Evolutionary conservation across 1,284 basidiomycete genomes (phyloP).

Genomic region (Inonotus obliquus): DNA sequence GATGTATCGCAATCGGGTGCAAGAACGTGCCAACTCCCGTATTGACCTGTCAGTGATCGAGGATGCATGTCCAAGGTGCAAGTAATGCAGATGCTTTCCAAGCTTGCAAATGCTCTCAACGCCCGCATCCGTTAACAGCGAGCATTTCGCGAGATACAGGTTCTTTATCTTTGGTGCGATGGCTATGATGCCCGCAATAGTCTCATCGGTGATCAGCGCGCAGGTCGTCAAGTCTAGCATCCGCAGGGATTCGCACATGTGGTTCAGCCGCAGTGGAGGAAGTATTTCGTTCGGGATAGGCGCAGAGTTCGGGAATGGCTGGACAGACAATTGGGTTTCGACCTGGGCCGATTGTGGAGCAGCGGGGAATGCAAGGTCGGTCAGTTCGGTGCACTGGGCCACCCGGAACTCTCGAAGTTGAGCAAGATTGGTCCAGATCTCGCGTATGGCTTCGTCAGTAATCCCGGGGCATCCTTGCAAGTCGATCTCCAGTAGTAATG

Average conservation of each 20-base stretch:
- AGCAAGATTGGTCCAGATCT: conserved; percentile 77
- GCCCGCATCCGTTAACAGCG: conserved; percentile 78
- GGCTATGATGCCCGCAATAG: conserved; percentile 85
- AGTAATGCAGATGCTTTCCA: conserved; percentile 90
- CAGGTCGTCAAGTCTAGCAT: conserved; percentile 91
- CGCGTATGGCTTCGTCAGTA: conserved; percentile 74
- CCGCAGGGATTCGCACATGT: conserved; percentile 75
- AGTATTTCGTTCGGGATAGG: conserved; percentile 38
- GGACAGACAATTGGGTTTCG: conserved; percentile 23
- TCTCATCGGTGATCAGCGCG: conserved; percentile 77
- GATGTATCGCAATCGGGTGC: conserved; percentile 92
- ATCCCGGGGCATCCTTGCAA: conserved; percentile 80
- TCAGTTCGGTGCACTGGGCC: conserved; percentile 75
- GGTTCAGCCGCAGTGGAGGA: conserved; percentile 57
- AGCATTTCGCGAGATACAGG: conserved; percentile 90
- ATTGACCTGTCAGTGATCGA: conserved; percentile 91
- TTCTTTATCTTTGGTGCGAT: conserved; percentile 90
- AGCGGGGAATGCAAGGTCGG: conserved; percentile 85
- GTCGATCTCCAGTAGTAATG: conserved; percentile 91
- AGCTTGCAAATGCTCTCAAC: conserved; percentile 84
- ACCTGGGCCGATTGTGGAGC: conserved; percentile 38
- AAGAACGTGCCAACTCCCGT: conserved; percentile 77
- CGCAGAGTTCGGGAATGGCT: conserved; percentile 23
- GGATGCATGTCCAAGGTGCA: conserved; percentile 90
- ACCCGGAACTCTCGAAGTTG: conserved; percentile 92